Evolutionary conservation across 2,329 filamentous ascomycete genomes (phyloP).

Genomic region (Lachnellula arida): DNA sequence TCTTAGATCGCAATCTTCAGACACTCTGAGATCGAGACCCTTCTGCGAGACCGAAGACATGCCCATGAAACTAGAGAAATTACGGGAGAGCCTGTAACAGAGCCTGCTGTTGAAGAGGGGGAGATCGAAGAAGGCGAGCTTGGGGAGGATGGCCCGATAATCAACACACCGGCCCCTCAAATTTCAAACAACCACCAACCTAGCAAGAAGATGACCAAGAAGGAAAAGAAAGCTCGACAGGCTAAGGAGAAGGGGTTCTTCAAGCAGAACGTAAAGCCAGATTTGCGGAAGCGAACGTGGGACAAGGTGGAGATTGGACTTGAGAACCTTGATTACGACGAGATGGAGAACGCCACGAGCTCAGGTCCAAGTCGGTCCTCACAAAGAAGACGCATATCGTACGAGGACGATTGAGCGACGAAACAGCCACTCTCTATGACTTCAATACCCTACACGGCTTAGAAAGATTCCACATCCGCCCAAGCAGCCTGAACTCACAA

Average conservation of each 20-base stretch:
- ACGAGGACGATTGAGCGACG: conserved; percentile 39
- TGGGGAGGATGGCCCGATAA: conserved; percentile 1
- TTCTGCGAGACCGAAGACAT: conserved; percentile 51
- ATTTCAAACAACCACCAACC: conserved; percentile 10
- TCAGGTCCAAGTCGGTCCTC: conserved; percentile 26
- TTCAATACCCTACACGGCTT: too few relatives aligned
- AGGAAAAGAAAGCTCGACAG: conserved; percentile 19
- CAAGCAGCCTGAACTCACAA: neutral
- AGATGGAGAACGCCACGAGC: conserved; percentile 30
- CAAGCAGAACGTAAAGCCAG: conserved; percentile 47
- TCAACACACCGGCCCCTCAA: conserved; percentile 7
- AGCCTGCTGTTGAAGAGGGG: neutral
- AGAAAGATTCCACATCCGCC: neutral
- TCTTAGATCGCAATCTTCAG: conserved; percentile 77
- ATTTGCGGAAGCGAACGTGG: conserved; percentile 63
- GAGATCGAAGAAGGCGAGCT: conserved; percentile 10
- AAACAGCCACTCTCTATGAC: too few relatives aligned
- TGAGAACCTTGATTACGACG: conserved; percentile 57
- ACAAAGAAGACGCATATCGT: conserved; percentile 44
- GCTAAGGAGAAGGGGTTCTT: conserved; percentile 29
- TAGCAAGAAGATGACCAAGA: conserved; percentile 18
- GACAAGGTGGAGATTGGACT: conserved; percentile 59
- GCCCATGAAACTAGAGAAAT: conserved; percentile 16
- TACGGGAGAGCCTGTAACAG: conserved; percentile 2
- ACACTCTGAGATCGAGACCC: conserved; percentile 75